These are phyloP conservation scores for Vanrija pseudolonga DNA, from an alignment of 1,284 basidiomycete species.

Conservation along the genomic window DNA sequence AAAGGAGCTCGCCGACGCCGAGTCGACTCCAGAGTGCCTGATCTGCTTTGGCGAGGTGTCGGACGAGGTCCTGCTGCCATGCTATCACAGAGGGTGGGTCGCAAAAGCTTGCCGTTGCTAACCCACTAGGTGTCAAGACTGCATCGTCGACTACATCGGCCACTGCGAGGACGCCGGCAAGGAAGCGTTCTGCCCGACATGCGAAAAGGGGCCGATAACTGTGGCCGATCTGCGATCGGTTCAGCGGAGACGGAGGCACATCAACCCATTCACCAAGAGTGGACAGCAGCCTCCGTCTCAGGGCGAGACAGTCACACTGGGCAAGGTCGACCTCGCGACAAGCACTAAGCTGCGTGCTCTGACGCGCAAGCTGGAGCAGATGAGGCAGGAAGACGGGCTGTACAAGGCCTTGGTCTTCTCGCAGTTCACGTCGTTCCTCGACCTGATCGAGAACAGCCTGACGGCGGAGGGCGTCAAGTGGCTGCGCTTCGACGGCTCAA, in stretches of 20 bases:
- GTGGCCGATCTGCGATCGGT: slow-evolving; percentile 37
- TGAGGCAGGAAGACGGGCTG: slow-evolving; percentile 58
- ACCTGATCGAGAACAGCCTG: slow-evolving; percentile 72
- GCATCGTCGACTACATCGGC: slow-evolving; percentile 47
- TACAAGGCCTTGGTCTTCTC: slow-evolving; percentile 86
- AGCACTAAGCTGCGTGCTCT: slow-evolving; percentile 62
- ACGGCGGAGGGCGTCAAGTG: slow-evolving; percentile 69
- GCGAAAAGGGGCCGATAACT: slow-evolving; percentile 39
- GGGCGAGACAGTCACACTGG: slow-evolving; percentile 52
- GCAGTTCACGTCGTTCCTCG: slow-evolving; percentile 68
- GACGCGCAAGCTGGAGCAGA: slow-evolving; percentile 37
- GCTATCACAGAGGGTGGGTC: slow-evolving; percentile 70
- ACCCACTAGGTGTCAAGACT: slow-evolving; percentile 46
- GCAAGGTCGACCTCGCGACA: slow-evolving; percentile 76
- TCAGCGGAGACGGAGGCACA: slow-evolving; percentile 42
- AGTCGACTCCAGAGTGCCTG: slow-evolving; percentile 63
- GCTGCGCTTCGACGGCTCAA: slow-evolving; percentile 88
- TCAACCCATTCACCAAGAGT: not conserved
- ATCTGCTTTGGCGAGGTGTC: slow-evolving; percentile 60
- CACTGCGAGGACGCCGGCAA: slow-evolving; percentile 45
- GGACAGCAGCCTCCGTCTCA: slow-evolving; percentile 13
- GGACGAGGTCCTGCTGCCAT: slow-evolving; percentile 65
- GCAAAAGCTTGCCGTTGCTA: slow-evolving; percentile 20
- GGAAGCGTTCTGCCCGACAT: slow-evolving; percentile 44
- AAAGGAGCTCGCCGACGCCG: slow-evolving; percentile 54